Percentiles rank a stretch among this genome's conserved stretches.
Conservation (phyloP, 2,329 filamentous ascomycete genomes). For the Zymoseptoria ardabiliae region DNA sequence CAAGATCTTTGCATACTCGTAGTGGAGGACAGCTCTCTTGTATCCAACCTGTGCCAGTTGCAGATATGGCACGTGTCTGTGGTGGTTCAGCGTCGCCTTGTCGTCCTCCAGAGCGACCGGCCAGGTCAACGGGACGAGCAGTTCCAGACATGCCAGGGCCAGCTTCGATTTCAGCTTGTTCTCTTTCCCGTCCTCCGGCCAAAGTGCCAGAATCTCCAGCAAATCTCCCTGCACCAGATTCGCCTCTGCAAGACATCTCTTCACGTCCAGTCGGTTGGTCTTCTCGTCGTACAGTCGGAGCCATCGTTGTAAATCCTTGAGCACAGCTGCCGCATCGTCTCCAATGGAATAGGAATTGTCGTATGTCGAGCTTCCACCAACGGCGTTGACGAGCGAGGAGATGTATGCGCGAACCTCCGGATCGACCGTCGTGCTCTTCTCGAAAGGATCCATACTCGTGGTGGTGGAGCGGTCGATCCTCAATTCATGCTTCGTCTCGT, state of each 20-base stretch:
- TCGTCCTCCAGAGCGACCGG: slow-evolving; percentile 73
- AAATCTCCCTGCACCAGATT: slow-evolving; percentile 88
- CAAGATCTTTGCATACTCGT: slow-evolving; percentile 67
- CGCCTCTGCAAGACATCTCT: slow-evolving; percentile 81
- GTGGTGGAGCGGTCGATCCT: not conserved
- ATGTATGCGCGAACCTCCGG: slow-evolving; percentile 90
- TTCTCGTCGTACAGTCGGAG: slow-evolving; percentile 71
- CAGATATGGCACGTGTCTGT: slow-evolving; percentile 82
- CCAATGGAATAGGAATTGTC: slow-evolving; percentile 66
- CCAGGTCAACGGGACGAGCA: slow-evolving; percentile 91
- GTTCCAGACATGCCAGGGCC: slow-evolving; percentile 77
- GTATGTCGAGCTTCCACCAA: slow-evolving; percentile 37
- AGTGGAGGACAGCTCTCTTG: slow-evolving; percentile 81
- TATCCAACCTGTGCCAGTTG: slow-evolving; percentile 83
- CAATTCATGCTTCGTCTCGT: not conserved
- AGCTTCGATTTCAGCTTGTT: slow-evolving; percentile 71
- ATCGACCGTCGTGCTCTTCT: slow-evolving; percentile 51
- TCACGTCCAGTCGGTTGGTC: slow-evolving; percentile 87
- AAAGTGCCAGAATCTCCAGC: slow-evolving; percentile 77
- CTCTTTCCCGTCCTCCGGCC: slow-evolving; percentile 65
- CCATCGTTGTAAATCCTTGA: slow-evolving; percentile 94
- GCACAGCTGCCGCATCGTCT: slow-evolving; percentile 83
- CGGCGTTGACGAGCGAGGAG: slow-evolving; percentile 86
- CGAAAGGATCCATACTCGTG: slow-evolving; percentile 11
- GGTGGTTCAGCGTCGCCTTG: slow-evolving; percentile 85